phyloP scores from a whole-genome alignment of 176 grass and related monocot genomes.

The Hordeum vulgare region MorexV3_pseudomolecules_assembly NC_058520.1:13961178-13961677 shows the following conservation, averaged over 20 bases:
- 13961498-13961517: not conserved
- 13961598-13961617: not conserved
- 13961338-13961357: constrained; percentile 82
- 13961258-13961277: not conserved
- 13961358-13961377: constrained; percentile 85
- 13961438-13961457: constrained; percentile 55
- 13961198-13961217: constrained; percentile 68
- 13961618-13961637: not conserved
- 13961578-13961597: not conserved
- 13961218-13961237: constrained; percentile 81
- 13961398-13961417: constrained; percentile 90
- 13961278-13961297: not conserved
- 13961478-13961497: not conserved
- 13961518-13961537: not conserved
- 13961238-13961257: not conserved
- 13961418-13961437: constrained; percentile 79
- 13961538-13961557: not conserved
- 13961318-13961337: constrained; percentile 91
- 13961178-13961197: constrained; percentile 75
- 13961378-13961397: constrained; percentile 57
- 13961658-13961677: not conserved
- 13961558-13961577: not conserved
- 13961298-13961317: not conserved
- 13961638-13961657: not conserved
- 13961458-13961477: not conserved